Conservation (phyloP, 2,329 filamentous ascomycete genomes). For the Triangularia setosa region DNA sequence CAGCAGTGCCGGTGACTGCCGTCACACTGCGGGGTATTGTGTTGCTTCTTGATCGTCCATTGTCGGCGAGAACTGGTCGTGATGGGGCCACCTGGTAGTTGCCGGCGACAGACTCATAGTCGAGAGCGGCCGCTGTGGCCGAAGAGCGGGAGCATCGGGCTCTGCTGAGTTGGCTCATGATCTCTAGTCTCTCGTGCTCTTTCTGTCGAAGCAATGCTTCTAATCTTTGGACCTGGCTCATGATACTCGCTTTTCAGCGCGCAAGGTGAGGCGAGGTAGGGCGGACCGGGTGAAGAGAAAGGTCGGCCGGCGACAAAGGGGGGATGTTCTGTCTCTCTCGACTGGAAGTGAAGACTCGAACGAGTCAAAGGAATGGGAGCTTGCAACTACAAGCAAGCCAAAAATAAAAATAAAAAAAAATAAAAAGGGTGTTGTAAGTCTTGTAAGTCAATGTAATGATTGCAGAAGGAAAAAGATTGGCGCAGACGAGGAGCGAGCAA, state of each 20-base stretch:
- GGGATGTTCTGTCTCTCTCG: constrained; percentile 3
- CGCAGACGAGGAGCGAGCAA: constrained; percentile 17
- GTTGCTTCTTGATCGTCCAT: constrained; percentile 30
- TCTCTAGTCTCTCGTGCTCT: constrained; percentile 15
- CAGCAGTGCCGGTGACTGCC: not conserved
- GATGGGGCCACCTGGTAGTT: constrained; percentile 28
- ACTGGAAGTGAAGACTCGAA: constrained; percentile 11
- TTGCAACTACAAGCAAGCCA: constrained; percentile 15
- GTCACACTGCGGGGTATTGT: constrained; percentile 28
- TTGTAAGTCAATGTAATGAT: not conserved
- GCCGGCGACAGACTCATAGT: constrained; percentile 20
- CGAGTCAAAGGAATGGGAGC: constrained; percentile 17
- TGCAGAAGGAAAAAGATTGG: constrained; percentile 18
- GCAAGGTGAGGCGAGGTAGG: not conserved
- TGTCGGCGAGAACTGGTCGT: constrained; percentile 21
- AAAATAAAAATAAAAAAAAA: no score
- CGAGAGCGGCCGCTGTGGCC: not conserved
- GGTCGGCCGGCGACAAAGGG: not conserved
- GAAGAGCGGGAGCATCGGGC: constrained; percentile 13
- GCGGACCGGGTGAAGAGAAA: not conserved
- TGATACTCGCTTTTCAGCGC: constrained; percentile 7
- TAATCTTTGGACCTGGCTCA: constrained; percentile 20
- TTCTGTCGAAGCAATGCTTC: constrained; percentile 16
- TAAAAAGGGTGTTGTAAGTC: constrained; percentile 17
- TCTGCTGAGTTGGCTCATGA: constrained; percentile 17